Base-by-base conservation (phyloP, 176 grass and related monocot genomes). In the Echinochloa phyllopogon region DNA sequence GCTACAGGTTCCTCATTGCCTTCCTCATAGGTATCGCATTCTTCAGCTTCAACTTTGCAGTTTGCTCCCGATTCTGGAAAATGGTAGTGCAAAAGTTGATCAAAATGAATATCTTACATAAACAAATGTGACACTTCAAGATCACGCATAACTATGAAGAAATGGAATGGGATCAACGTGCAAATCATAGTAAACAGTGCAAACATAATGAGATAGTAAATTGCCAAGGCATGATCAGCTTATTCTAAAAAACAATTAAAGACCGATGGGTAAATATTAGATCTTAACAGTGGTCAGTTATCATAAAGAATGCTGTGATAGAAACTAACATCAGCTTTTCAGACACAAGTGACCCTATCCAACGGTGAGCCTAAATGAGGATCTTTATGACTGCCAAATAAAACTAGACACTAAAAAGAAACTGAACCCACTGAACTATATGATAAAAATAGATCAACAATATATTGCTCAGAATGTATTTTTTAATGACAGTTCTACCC, bases 11-110 rank as follows among this genome's bases (percentile, higher is more conserved):
- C 94, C 63, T 89, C 94, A 9, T 68, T 86, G 39, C 85, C 89
- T 83, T 93, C 94, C 84, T 97, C 92, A 67, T 90, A 97, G 17
- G 78, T 52, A 75, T 92, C 89, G 81, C 78, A 86, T 57, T 94
- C 94, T 73, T 97, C 89, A 85, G 84, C 86, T 92, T 97, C 89
- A 29, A 89, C 74, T 70, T 92, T 91, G 78, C 85, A 57, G 17
- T 75, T 86, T 75, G 39, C 69, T 29, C 82, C 92, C 11, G 60
- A 90, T 77, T 94, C 89, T 97, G 65, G 20, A 25, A 76, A 81
- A 53, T 33, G 4, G 42, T 40, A 84, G 62, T 48, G 45, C 49
- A 75, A 9, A 78, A 43, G 42, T 68, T 83, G n/a, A 49, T 76
- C 38, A 81, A 57, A 29, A 13, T 33, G 16, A 15, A 75, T 41